Base-by-base conservation (phyloP, 169 alveolate species). In the Babesia bigemina region DNA sequence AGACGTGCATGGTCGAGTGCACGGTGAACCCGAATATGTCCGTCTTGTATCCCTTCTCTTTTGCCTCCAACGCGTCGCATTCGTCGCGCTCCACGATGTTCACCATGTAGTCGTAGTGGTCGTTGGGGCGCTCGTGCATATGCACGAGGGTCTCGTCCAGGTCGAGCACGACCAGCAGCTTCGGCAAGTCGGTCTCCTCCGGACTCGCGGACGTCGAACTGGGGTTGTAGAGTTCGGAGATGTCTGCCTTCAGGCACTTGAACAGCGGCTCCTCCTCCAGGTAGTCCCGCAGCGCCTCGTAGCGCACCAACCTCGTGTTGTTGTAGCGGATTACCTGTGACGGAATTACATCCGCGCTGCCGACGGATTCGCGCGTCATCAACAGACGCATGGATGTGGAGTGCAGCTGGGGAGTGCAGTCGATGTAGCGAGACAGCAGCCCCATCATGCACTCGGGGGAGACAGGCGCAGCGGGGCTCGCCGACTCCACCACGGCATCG, bases 101-200 rank as follows among this genome's bases (percentile, higher is more conserved):
- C 14, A 71, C 70, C 81, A 59, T 7, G 24, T 71, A 71, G 50
- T 71, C 81, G 49, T 16, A 53, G 29, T 71, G 81, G 22, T 58
- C 81, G 44, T 29, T 21, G 29, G 71, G 81, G 2, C 70, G 44
- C 29, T 56, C 70, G 56, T 71, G 81, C 81, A 71, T 71, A 48
- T 71, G 81, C 28, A 71, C 52, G 39, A 71, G 70, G 26, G 81
- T 71, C 70, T 71, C 81, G 28, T 71, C 81, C 33, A 71, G 48
- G 61, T 71, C 81, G 17, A 71, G 81, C 28, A 71, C 81, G 6
- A 71, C 61, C 17, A 71, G 44, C 59, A 71, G 62, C 59, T 71
- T 71, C 14, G 81, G 69, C 11, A 9, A 8, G n/a, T 56, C 59
- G 16, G 26, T 0, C 16, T 14, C 28, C 6, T 29, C 45, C 12